Evolutionary conservation across 129 eudicot species (phyloP).

Genomic region (Rutidosis leptorrhynchoides): DNA sequence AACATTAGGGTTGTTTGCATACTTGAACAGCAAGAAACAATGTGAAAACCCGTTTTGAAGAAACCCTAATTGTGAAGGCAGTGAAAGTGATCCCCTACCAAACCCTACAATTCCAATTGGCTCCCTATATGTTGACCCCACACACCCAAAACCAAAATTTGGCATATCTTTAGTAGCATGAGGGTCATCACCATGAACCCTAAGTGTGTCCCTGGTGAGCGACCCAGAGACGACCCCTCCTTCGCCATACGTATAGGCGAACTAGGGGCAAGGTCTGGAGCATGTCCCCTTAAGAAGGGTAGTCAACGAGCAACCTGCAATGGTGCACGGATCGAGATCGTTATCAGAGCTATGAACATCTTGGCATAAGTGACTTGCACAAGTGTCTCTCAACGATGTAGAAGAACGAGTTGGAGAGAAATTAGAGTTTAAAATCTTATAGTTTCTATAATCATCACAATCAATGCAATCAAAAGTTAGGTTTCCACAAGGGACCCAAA

Average conservation of each 20-base stretch:
- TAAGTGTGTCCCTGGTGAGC: constrained; percentile 54
- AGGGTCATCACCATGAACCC: constrained; percentile 38
- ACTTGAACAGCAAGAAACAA: constrained; percentile 71
- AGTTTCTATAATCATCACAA: constrained; percentile 48
- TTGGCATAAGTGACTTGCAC: constrained; percentile 48
- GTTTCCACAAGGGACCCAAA: constrained; percentile 78
- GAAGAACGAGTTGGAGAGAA: constrained; percentile 56
- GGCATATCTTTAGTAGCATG: constrained; percentile 36
- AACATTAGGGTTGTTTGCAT: constrained; percentile 65
- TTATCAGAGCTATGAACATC: constrained; percentile 62
- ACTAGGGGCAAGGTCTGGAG: constrained; percentile 65
- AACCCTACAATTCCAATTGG: constrained; percentile 72
- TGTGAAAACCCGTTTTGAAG: constrained; percentile 67
- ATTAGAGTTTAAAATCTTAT: constrained; percentile 12
- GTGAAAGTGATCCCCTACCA: constrained; percentile 60
- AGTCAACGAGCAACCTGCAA: constrained; percentile 59
- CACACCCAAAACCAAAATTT: constrained; percentile 56
- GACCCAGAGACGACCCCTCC: constrained; percentile 55
- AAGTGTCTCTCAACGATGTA: constrained; percentile 46
- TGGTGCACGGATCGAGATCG: constrained; percentile 44
- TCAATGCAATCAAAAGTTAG: constrained; percentile 59
- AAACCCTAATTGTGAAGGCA: constrained; percentile 79
- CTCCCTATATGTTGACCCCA: constrained; percentile 53
- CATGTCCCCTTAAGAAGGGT: constrained; percentile 49
- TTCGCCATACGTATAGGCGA: constrained; percentile 67